phyloP scores from a whole-genome alignment of 1,284 basidiomycete genomes.

The Cryptococcus neoformans region DNA sequence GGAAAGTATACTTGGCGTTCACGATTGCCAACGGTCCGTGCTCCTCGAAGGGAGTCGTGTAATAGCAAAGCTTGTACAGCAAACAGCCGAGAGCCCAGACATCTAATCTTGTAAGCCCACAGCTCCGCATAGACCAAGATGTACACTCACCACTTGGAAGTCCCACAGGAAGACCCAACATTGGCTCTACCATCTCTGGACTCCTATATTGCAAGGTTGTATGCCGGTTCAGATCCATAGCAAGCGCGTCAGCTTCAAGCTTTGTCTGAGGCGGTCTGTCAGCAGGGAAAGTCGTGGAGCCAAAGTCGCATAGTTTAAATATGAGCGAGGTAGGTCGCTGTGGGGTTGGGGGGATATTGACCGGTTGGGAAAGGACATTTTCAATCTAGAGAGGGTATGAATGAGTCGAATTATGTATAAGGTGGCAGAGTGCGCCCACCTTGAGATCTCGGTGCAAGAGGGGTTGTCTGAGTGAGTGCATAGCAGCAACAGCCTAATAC shows the following conservation, averaged over 20 bases:
- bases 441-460: slow-evolving; percentile 97
- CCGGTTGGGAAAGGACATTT: slow-evolving; percentile 71
- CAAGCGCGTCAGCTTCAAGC: slow-evolving; percentile 79
- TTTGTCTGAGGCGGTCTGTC: slow-evolving; percentile 65
- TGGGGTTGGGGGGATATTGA: slow-evolving; percentile 53
- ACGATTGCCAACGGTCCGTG: slow-evolving; percentile 94
- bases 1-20: slow-evolving; percentile 93
- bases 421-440: slow-evolving; percentile 22
- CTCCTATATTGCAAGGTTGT: slow-evolving; percentile 95
- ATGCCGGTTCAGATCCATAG: slow-evolving; percentile 88
- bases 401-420: background rate
- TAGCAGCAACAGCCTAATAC: slow-evolving; percentile 69
- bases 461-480: slow-evolving; percentile 85
- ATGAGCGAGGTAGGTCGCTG: slow-evolving; percentile 53
- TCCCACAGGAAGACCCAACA: slow-evolving; percentile 47
- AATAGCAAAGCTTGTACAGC: slow-evolving; percentile 87
- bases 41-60: slow-evolving; percentile 98
- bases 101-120: slow-evolving; percentile 49
- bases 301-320: slow-evolving; percentile 98
- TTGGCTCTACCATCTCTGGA: slow-evolving; percentile 92
- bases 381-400: slow-evolving; percentile 60
- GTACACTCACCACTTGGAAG: slow-evolving; percentile 53
- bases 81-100: slow-evolving; percentile 75
- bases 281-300: slow-evolving; percentile 77
- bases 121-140: background rate